Base-by-base conservation (phyloP, 139 green algal genomes). In the Bryopsis sp. region DNA sequence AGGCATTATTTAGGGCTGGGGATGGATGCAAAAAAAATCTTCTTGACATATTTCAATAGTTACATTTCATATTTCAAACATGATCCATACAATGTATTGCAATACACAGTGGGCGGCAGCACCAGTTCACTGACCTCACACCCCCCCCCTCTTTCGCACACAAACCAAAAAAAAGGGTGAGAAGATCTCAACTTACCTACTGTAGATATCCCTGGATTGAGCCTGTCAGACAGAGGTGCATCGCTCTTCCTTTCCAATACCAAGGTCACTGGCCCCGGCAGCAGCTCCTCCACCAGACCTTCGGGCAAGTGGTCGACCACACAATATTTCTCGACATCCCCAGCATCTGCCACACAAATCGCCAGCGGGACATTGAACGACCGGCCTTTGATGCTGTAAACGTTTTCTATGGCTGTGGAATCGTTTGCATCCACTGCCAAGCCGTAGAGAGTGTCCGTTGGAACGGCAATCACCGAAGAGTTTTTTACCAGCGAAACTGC, bases 221-320 rank as follows among this genome's bases (percentile, higher is more conserved):
- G 67, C 8, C 57, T 58, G 1, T 65, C 2, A 2, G 72, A 74
- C 26, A 93, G 74, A 1, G 76, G 73, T 5, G 79, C 78, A 32
- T 72, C 74, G 1, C 50, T 8, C 8, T 46, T 70, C 28, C 78
- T 74, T 0, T 36, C 47, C 36, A 94, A 72, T 39, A 94, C 50
- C 34, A 94, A 39, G 8, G 86, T 94, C 32, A 89, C 74, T 2
- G 86, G 73, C 4, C 87, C 87, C 0, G 87, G 87, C 47, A 94
- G 77, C 64, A 94, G 76, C 3, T 73, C 71, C 19, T 73, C 48
- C 66, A 92, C 72, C 57, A 92, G 67, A 26, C 79, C 76, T 1
- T 32, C 1, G 2, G 82, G 81, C 31, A 89, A 72, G 48, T 77
- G 64, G 22, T 62, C 59, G 2, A 50, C 43, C 26, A 80, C 34